Evolutionary conservation across 2,329 filamentous ascomycete species (phyloP).

Genomic region (Akanthomyces muscarius): DNA sequence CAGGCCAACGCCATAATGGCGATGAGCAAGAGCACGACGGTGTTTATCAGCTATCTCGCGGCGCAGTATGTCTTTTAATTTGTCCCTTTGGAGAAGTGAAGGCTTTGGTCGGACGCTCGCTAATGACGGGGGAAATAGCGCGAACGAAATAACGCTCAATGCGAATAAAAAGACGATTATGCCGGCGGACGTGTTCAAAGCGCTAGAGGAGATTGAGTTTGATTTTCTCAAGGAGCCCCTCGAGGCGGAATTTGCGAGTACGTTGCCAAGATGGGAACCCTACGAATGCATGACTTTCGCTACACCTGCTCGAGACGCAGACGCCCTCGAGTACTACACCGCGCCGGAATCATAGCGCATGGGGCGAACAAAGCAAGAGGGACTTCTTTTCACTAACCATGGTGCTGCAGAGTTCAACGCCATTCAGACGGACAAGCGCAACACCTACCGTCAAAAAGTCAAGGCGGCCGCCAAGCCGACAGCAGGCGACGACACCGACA

Average conservation of each 20-base stretch:
- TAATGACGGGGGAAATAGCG: slow-evolving; percentile 41
- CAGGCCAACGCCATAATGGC: slow-evolving; percentile 78
- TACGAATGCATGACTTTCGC: no score
- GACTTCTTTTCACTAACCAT: slow-evolving; percentile 15
- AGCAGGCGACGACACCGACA: slow-evolving; percentile 32
- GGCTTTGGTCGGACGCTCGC: background rate
- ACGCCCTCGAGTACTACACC: no score
- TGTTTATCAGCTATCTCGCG: slow-evolving; percentile 78
- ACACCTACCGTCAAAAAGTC: slow-evolving; percentile 65
- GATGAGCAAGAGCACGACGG: slow-evolving; percentile 75
- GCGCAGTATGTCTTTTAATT: slow-evolving; percentile 55
- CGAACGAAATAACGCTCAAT: slow-evolving; percentile 64
- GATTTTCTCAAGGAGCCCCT: slow-evolving; percentile 64
- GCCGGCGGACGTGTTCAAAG: slow-evolving; percentile 71
- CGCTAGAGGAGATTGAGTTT: slow-evolving; percentile 73
- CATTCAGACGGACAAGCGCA: slow-evolving; percentile 70
- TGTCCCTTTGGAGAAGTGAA: background rate
- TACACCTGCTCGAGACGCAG: no score
- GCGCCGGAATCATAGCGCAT: no score
- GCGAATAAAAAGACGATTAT: slow-evolving; percentile 75
- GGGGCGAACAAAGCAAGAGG: background rate
- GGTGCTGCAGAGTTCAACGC: slow-evolving; percentile 60
- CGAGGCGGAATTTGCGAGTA: slow-evolving; percentile 73
- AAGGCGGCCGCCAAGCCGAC: slow-evolving; percentile 60
- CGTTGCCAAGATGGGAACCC: slow-evolving; percentile 27